A percentile compares a stretch with the other conserved stretches of the same genome.
Conservation (phyloP, 2,329 filamentous ascomycete genomes). For the Ophiostoma novo-ulmi region DNA sequence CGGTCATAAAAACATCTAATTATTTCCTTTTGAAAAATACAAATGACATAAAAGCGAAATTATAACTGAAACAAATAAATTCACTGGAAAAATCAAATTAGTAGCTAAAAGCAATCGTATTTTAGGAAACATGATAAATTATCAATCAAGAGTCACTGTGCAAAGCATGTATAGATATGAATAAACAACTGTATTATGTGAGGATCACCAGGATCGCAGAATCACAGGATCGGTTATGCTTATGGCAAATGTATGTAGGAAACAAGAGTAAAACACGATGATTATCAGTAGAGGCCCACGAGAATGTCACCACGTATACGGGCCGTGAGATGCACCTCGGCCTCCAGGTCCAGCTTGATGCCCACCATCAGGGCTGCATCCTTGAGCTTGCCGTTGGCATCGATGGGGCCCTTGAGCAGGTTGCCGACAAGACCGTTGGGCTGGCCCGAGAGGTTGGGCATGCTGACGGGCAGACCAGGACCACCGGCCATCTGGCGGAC, state of each 20-base stretch:
- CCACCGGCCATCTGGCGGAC: slow-evolving; percentile 21
- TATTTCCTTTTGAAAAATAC: no score
- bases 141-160: not conserved
- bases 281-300: slow-evolving; percentile 49
- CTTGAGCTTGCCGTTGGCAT: slow-evolving; percentile 54
- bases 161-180: not conserved
- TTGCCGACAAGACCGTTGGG: slow-evolving; percentile 38
- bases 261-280: not conserved
- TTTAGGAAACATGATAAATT: not conserved
- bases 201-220: slow-evolving; percentile 3
- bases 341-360: slow-evolving; percentile 60
- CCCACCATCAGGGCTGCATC: slow-evolving; percentile 54
- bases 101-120: no score
- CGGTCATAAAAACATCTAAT: no score
- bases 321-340: slow-evolving; percentile 57
- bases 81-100: no score
- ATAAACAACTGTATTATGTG: not conserved
- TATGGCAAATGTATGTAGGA: not conserved
- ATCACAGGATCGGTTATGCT: not conserved
- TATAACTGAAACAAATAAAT: no score
- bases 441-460: slow-evolving; percentile 37
- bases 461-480: slow-evolving; percentile 30
- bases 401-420: slow-evolving; percentile 53
- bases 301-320: slow-evolving; percentile 57
- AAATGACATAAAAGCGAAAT: no score